A percentile compares a stretch with the other conserved stretches of the same genome.
Evolutionary conservation across 768 basidiomycete species (phyloP).

Genomic region (Mycena filopes): DNA sequence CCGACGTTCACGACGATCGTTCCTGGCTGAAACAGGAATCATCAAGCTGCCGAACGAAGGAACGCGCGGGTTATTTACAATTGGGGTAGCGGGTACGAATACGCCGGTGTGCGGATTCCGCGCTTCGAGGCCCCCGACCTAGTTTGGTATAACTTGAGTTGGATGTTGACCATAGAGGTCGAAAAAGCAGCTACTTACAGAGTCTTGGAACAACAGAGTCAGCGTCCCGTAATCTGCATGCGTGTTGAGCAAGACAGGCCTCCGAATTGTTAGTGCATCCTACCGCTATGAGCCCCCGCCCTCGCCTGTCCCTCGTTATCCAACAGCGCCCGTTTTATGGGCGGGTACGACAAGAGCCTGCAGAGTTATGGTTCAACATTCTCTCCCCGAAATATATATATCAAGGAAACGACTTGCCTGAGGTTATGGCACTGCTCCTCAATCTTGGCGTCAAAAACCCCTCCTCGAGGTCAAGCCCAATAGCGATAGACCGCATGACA

Average conservation of each 20-base stretch:
- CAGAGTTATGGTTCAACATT: too few species aligned
- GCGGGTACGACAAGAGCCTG: slow-evolving; percentile 84
- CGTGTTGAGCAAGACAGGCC: neutral
- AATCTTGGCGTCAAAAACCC: slow-evolving; percentile 81
- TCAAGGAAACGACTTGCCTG: too few species aligned
- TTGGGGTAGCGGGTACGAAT: slow-evolving; percentile 79
- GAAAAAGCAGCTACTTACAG: slow-evolving; percentile 46
- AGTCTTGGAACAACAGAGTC: slow-evolving; percentile 84
- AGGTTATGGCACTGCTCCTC: slow-evolving; percentile 86
- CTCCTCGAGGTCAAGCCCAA: slow-evolving; percentile 81
- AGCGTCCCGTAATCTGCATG: slow-evolving; percentile 82
- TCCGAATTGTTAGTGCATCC: neutral
- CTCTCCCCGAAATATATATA: too few species aligned
- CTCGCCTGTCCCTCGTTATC: slow-evolving; percentile 76
- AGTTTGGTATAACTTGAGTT: too few species aligned
- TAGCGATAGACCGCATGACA: slow-evolving; percentile 88
- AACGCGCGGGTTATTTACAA: slow-evolving; percentile 58
- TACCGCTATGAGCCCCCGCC: slow-evolving; percentile 85
- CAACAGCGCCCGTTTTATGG: slow-evolving; percentile 70
- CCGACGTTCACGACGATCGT: slow-evolving; percentile 88
- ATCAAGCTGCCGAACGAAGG: slow-evolving; percentile 10
- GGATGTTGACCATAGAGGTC: too few species aligned
- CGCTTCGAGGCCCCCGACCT: slow-evolving; percentile 86
- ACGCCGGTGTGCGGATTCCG: slow-evolving; percentile 80
- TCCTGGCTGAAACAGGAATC: slow-evolving; percentile 61